Evolutionary conservation across 2,329 filamentous ascomycete genomes (phyloP).

Genomic region (Pestalotiopsis sp.): DNA sequence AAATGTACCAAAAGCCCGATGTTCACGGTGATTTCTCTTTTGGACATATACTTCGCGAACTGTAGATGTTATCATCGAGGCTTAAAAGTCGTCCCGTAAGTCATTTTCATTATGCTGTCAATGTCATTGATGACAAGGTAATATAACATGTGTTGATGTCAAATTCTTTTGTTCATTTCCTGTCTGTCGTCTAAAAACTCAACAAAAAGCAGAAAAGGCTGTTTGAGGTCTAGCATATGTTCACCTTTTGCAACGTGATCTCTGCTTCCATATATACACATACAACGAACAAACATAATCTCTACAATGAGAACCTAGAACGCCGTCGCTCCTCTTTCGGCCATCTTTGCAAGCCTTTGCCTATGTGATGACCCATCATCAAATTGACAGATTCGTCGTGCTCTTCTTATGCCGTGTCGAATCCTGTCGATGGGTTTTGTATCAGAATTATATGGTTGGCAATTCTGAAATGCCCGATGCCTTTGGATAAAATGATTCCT

Average conservation of each 20-base stretch:
- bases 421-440: not conserved
- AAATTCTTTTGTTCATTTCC: not conserved
- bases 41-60: no score
- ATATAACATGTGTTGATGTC: not conserved
- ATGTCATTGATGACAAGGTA: not conserved
- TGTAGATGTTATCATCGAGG: no score
- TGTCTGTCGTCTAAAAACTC: not conserved
- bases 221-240: constrained; percentile 6
- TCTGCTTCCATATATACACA: constrained; percentile 8
- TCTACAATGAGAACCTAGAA: not conserved
- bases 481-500: not conserved
- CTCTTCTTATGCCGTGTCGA: not conserved
- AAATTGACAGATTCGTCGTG: not conserved
- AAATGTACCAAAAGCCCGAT: no score
- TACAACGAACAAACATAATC: constrained; percentile 3
- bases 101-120: no score
- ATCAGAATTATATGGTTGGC: not conserved
- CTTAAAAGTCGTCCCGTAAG: no score
- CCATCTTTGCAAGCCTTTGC: not conserved
- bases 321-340: not conserved
- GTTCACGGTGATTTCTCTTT: no score
- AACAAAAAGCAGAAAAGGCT: constrained; percentile 3
- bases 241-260: not conserved
- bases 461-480: not conserved
- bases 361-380: not conserved